phyloP scores from a whole-genome alignment of 163 green algal species.

The Volvox carteri region DNA sequence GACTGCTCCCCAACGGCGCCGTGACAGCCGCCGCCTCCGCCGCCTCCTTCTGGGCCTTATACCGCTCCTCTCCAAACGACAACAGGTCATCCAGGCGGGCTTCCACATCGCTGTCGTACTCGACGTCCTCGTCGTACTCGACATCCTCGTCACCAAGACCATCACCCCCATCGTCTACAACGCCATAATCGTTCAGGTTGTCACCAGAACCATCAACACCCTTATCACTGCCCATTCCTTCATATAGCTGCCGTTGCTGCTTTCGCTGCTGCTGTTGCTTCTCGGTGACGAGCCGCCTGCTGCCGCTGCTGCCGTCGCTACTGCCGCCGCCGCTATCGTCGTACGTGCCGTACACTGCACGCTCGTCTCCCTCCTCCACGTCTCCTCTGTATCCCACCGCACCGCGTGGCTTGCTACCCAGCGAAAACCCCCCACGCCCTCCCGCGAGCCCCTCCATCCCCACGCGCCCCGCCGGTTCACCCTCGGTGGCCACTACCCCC shows the following conservation, averaged over 20 bases:
- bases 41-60: neutral
- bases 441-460: too few relatives aligned
- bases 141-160: neutral
- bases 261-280: neutral
- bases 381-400: too few relatives aligned
- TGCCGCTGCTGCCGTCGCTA: too few relatives aligned
- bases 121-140: neutral
- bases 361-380: too few relatives aligned
- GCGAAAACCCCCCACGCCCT: too few relatives aligned
- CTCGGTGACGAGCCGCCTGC: too few relatives aligned
- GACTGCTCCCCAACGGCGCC: neutral
- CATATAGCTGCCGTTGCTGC: neutral
- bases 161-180: neutral
- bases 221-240: neutral
- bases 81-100: constrained; percentile 12
- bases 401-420: too few relatives aligned
- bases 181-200: neutral
- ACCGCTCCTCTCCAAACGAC: neutral
- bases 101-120: neutral
- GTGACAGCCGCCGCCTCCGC: neutral
- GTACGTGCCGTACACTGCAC: too few relatives aligned
- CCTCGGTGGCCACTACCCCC: too few relatives aligned
- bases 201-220: too few relatives aligned
- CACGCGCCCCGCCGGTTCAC: too few relatives aligned
- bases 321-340: neutral